Evolutionary conservation across 768 basidiomycete species (phyloP), one percentile per base, ranked within the genome.

Genomic region (Rubroboletus pulcherrimus): DNA sequence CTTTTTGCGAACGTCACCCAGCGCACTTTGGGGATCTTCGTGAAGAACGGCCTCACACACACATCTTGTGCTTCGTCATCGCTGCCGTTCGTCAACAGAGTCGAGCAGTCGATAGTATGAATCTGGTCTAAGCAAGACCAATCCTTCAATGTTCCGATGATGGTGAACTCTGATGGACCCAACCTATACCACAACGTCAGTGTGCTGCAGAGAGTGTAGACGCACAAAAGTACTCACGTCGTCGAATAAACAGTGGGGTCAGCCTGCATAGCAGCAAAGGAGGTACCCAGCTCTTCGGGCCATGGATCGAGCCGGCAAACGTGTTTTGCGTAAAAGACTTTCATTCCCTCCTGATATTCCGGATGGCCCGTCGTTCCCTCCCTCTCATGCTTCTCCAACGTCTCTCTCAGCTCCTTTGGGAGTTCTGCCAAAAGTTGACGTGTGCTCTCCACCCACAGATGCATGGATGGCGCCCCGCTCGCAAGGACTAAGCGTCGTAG

Each of bases 81-180:
- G 11, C 54, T 56, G 1, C 73, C 75, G 33, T 77, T 75, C 41
- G 70, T 72, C 33, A 77, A 26, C 29, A 83, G 66, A 0, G 75
- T 75, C 1, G 75, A 70, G 7, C 69, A 68, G 7, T 53, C 40
- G 29, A 81, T 77, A 5, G 67, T 73, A 56, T 73, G 68, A 9
- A 82, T 63, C 12, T 75, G 69, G 39, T 77, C 74, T 14, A 80
- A 62, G 48, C 81, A 74, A 12, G 72, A 66, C 82, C 82, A 84
- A 2, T 70, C 59, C 60, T 76, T 76, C 40, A 83, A 55, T 0
- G 75, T 66, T 0, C 77, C 77, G 10, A 72, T 68, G 19, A 74
- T 71, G 33, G 65, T 63, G 60, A 77, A 77, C 59, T 77, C 74
- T 26, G 71, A 71, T 7, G 69, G 12, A 37, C 66, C 54, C 41